Base-by-base conservation (phyloP, 495 filamentous ascomycete genomes). In the Tuber indicum region DNA sequence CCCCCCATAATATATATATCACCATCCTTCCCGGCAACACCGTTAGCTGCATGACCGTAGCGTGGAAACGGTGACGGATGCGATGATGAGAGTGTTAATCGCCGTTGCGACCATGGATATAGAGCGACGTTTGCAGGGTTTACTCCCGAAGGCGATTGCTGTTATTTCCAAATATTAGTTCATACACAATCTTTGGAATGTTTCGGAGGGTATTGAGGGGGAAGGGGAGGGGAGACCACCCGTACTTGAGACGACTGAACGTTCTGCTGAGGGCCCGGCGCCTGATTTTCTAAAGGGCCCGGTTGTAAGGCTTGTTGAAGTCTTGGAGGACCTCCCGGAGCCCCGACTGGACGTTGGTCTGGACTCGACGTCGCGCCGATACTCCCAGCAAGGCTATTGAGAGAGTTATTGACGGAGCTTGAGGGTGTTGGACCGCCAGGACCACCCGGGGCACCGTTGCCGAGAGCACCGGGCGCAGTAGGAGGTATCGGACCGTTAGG, bases 1-100 rank as follows among this genome's bases (percentile, higher is more conserved):
- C 96, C 96, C 69, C 96, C 96, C 95, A 99, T 98, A 81, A 99
- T 88, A 82, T 98, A 99, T 71, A 99, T 92, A 82, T 96, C 92
- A 71, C 96, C 96, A 85, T 99, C 96, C 84, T 98, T 98, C 12
- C 94, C 97, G 26, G 94, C 91, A 21, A 92, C 87, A 0, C 94
- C 88, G 84, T 98, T 99, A 85, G 97, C 94, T 14, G 96, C 96
- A 69, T 96, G 94, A 83, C 96, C 96, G 88, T 98, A 98, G 83
- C 96, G 91, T 16, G 96, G 96, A 83, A 99, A 98, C 3, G 96
- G 96, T 78, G 92, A 94, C 17, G 92, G 89, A 78, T 94, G 91
- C 9, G 91, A 88, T 17, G 92, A 89, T 12, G 92, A 92, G 82
- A 97, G 96, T 72, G 92, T 96, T 42, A 99, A 84, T 46, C 92